Evolutionary conservation across 1,284 basidiomycete genomes (phyloP).

Genomic region (Trametes versicolor): DNA sequence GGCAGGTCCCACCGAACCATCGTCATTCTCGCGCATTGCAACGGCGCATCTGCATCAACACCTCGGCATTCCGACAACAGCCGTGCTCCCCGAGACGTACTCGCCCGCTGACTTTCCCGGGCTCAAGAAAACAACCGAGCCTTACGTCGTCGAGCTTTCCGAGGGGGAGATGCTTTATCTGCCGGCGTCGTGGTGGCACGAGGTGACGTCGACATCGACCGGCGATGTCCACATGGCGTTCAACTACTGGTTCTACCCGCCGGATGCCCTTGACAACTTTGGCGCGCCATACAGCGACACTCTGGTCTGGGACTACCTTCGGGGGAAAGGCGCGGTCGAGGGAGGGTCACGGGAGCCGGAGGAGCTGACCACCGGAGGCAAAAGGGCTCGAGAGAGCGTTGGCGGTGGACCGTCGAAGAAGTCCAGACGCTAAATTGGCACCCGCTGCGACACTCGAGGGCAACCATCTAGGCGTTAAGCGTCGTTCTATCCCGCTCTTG

Average conservation of each 20-base stretch:
- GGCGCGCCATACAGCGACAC: conserved; percentile 44
- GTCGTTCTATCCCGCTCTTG: background rate
- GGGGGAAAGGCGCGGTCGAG: conserved; percentile 20
- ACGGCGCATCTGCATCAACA: conserved; percentile 43
- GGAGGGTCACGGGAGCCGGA: conserved; percentile 7
- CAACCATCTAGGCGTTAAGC: background rate
- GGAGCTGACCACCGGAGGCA: conserved; percentile 20
- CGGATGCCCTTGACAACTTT: conserved; percentile 41
- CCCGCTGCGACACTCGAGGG: background rate
- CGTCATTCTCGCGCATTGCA: conserved; percentile 46
- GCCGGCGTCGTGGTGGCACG: conserved; percentile 49
- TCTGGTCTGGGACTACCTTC: conserved; percentile 43
- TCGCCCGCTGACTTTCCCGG: conserved; percentile 34
- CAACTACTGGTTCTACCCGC: conserved; percentile 50
- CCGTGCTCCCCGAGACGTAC: conserved; percentile 31
- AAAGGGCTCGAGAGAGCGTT: conserved; percentile 22
- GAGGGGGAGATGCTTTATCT: conserved; percentile 48
- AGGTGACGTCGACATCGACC: conserved; percentile 45
- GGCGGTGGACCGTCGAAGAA: conserved; percentile 23
- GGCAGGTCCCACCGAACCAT: conserved; percentile 35
- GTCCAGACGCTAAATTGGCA: conserved; percentile 20
- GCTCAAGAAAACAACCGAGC: conserved; percentile 38
- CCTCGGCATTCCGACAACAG: conserved; percentile 44
- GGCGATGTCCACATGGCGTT: conserved; percentile 46
- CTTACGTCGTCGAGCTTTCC: conserved; percentile 44